Percentiles rank a stretch among this genome's conserved stretches.
phyloP scores from a whole-genome alignment of 1,139 yeast genomes.

The Hyphopichia burtonii region DNA sequence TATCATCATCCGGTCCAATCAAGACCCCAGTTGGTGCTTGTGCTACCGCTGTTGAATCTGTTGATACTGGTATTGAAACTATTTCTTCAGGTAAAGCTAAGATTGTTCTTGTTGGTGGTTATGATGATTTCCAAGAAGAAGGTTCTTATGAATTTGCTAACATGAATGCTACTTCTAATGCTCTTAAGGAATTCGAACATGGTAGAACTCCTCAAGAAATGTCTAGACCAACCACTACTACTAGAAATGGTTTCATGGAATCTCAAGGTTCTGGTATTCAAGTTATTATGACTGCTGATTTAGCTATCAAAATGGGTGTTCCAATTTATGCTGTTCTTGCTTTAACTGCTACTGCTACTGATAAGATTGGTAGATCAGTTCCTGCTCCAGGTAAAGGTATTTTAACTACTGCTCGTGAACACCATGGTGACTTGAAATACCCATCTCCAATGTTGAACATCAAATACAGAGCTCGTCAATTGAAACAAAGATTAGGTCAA shows the following conservation, averaged over 20 bases:
- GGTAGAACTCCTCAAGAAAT: constrained; percentile 98
- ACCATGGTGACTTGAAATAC: constrained; percentile 78
- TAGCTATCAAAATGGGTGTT: constrained; percentile 97
- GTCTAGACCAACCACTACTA: constrained; percentile 97
- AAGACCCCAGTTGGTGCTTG: constrained; percentile 99
- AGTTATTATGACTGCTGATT: constrained; percentile 90
- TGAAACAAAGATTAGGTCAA: constrained; percentile 74
- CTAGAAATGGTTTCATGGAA: constrained; percentile 98
- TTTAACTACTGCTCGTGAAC: constrained; percentile 95
- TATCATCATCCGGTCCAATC: constrained; percentile 98
- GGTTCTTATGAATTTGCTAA: constrained; percentile 97
- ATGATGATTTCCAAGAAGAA: constrained; percentile 99
- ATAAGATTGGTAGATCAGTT: constrained; percentile 96
- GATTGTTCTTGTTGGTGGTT: constrained; percentile 96
- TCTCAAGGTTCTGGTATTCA: constrained; percentile 99
- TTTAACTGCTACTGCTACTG: constrained; percentile 93
- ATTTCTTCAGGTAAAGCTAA: constrained; percentile 91
- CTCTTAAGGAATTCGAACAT: constrained; percentile 81
- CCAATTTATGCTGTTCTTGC: constrained; percentile 97
- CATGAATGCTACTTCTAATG: constrained; percentile 97
- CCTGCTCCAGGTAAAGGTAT: constrained; percentile 99
- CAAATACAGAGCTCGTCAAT: constrained; percentile 92
- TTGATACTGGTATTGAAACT: constrained; percentile 93
- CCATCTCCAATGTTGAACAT: constrained; percentile 82
- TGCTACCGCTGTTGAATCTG: constrained; percentile 97